These are phyloP conservation scores for Podaxis mareebaensis DNA, from an alignment of 768 basidiomycete species.

Conservation along the genomic window DNA sequence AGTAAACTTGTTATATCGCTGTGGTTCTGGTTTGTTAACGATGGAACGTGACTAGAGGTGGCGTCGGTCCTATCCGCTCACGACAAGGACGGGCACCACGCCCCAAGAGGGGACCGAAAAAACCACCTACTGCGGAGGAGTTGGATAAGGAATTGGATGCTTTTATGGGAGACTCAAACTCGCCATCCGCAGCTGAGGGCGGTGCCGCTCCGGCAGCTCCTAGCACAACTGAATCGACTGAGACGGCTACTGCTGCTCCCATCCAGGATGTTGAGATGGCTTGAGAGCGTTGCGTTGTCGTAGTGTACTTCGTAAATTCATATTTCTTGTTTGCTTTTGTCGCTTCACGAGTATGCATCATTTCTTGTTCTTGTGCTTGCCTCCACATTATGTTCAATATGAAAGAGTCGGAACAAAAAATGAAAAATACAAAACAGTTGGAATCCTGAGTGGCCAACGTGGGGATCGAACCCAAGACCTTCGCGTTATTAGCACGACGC, in stretches of 20 bases:
- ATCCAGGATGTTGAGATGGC: conserved; percentile 59
- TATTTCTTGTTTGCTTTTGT: conserved; percentile 4
- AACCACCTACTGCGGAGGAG: conserved; percentile 77
- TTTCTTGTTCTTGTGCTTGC: background rate
- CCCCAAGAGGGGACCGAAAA: conserved; percentile 27
- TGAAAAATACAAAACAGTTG: background rate
- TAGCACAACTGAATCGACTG: conserved; percentile 6
- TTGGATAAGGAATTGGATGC: conserved; percentile 88
- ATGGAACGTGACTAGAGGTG: conserved; percentile 24
- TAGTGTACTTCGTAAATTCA: conserved; percentile 13
- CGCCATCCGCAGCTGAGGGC: conserved; percentile 20
- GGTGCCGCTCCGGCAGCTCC: conserved; percentile 14
- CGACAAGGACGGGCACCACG: conserved; percentile 35
- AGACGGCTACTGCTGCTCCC: conserved; percentile 18
- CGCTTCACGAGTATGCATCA: background rate
- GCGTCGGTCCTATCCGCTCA: conserved; percentile 50
- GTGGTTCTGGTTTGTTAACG: background rate
- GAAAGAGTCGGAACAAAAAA: background rate
- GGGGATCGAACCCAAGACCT: conserved; percentile 51
- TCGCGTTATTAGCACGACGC: conserved; percentile 81
- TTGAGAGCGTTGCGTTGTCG: background rate
- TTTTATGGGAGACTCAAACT: conserved; percentile 69
- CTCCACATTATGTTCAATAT: background rate
- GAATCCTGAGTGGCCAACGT: conserved; percentile 17
- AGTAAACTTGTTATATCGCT: conserved; percentile 20